Percentiles rank a stretch among this genome's conserved stretches.
Conservation (phyloP, 2,329 filamentous ascomycete genomes). For the Aspergillus sergii region DNA sequence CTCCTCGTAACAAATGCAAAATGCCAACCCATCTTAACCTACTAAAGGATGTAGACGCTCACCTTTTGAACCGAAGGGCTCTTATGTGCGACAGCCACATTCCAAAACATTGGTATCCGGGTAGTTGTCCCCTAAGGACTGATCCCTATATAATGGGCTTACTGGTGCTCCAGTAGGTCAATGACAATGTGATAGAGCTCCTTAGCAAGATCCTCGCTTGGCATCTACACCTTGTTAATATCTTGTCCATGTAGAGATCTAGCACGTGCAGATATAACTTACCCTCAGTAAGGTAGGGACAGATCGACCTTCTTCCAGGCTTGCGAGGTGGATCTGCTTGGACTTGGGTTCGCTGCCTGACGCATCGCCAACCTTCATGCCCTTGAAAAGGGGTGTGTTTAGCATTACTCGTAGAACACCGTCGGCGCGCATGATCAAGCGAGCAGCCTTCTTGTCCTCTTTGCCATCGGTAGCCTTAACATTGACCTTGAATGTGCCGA, state of each 20-base stretch:
- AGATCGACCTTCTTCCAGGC: slow-evolving; percentile 56
- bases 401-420: slow-evolving; percentile 84
- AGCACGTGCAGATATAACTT: slow-evolving; percentile 23
- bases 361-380: slow-evolving; percentile 74
- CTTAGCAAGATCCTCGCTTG: slow-evolving; percentile 49
- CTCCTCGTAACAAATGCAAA: slow-evolving; percentile 11
- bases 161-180: slow-evolving; percentile 35
- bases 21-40: slow-evolving; percentile 6
- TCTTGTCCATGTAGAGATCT: neutral
- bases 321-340: slow-evolving; percentile 68
- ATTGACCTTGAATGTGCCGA: slow-evolving; percentile 84
- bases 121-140: neutral
- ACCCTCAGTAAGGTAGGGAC: slow-evolving; percentile 62
- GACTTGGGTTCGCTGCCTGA: slow-evolving; percentile 66
- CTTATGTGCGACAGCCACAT: neutral
- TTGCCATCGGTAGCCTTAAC: slow-evolving; percentile 62
- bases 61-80: neutral
- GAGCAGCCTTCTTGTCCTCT: slow-evolving; percentile 57
- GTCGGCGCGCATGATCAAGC: slow-evolving; percentile 88
- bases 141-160: neutral
- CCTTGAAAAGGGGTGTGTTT: slow-evolving; percentile 78
- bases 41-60: neutral
- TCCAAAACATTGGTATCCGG: neutral
- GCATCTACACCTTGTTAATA: slow-evolving; percentile 29
- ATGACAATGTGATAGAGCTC: slow-evolving; percentile 51